A percentile compares a stretch with the other conserved stretches of the same genome.
Evolutionary conservation across 371 early-diverging fungal species (phyloP).

Genomic region (Mortierella sp.): DNA sequence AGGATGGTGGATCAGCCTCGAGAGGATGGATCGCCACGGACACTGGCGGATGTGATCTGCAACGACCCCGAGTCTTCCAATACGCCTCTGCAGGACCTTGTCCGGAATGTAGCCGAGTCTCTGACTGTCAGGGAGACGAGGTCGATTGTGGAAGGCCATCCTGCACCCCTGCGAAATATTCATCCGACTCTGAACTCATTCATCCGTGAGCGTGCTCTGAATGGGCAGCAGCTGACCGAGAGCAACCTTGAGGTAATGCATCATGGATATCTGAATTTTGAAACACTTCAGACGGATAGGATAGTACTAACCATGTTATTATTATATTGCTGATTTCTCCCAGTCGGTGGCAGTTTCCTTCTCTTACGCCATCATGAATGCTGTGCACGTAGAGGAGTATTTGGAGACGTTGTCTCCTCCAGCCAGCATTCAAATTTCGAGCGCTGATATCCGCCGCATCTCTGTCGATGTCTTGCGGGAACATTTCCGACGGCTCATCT

Average conservation of each 20-base stretch:
- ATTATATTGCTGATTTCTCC: not conserved
- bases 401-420: constrained; percentile 43
- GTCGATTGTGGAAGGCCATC: constrained; percentile 43
- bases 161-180: constrained; percentile 48
- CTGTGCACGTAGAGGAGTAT: constrained; percentile 45
- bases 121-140: constrained; percentile 52
- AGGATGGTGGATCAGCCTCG: constrained; percentile 55
- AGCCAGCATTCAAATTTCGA: constrained; percentile 37
- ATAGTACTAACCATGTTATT: not conserved
- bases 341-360: constrained; percentile 52
- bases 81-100: constrained; percentile 40
- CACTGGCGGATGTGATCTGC: constrained; percentile 53
- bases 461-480: constrained; percentile 47
- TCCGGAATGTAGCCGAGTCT: constrained; percentile 40
- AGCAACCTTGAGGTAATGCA: constrained; percentile 49
- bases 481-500: constrained; percentile 51
- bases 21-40: constrained; percentile 52
- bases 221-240: constrained; percentile 46
- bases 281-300: too few relatives aligned
- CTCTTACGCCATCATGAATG: constrained; percentile 46
- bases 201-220: constrained; percentile 45
- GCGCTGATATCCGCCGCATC: constrained; percentile 43
- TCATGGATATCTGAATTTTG: too few relatives aligned
- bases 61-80: constrained; percentile 36
- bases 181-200: constrained; percentile 42